phyloP scores from a whole-genome alignment of 1,284 basidiomycete species.

The Puccinia hordei region DNA sequence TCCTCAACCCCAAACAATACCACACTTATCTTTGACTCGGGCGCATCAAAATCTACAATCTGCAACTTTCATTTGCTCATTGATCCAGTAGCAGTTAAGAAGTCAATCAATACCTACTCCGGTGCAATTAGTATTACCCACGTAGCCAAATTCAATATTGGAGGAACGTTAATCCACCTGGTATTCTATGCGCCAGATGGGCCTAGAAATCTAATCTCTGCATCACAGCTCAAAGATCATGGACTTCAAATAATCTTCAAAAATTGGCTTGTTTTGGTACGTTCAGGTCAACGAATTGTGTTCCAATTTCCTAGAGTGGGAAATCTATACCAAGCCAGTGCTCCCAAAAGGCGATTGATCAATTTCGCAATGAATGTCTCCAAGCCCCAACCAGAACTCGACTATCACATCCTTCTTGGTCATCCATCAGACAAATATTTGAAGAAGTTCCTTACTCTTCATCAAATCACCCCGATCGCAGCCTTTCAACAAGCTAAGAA shows the following conservation, averaged over 20 bases:
- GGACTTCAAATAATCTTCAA: neutral
- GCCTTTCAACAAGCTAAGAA: neutral
- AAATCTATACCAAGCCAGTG: neutral
- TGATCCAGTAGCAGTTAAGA: neutral
- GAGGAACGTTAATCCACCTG: neutral
- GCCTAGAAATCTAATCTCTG: neutral
- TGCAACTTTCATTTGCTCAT: neutral
- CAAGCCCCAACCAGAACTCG: no score
- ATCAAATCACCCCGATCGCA: neutral
- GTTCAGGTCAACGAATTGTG: neutral
- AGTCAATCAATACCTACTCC: conserved; percentile 1
- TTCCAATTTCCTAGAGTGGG: neutral
- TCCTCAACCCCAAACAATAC: neutral
- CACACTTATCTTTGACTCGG: neutral
- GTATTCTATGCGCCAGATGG: conserved; percentile 4
- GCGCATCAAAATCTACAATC: neutral
- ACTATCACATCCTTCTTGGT: neutral
- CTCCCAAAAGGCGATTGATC: no score
- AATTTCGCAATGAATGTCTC: neutral
- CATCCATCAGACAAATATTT: neutral
- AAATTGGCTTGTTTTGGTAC: neutral
- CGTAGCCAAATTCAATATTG: neutral
- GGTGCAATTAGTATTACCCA: conserved; percentile 1
- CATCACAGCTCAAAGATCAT: conserved; percentile 9
- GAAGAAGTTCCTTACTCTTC: neutral